phyloP scores from a whole-genome alignment of 129 eudicot genomes.

The Pittosporum tobira region DNA sequence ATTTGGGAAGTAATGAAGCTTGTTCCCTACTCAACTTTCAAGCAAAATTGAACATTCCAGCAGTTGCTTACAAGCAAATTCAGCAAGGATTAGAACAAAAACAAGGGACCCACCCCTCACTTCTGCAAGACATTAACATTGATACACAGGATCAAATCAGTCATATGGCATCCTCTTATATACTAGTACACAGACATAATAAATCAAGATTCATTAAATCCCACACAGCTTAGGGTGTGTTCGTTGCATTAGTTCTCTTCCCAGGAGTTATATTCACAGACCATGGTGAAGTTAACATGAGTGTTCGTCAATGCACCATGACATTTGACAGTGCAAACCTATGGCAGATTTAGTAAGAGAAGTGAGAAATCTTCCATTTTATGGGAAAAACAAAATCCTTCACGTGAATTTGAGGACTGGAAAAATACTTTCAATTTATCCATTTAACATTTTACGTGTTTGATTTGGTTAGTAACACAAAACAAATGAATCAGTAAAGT shows the following conservation, averaged over 20 bases:
- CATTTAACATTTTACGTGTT: background rate
- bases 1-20: constrained; percentile 3
- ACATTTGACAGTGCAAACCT: background rate
- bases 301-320: too few relatives aligned
- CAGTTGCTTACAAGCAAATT: constrained; percentile 29
- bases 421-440: background rate
- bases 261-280: too few relatives aligned
- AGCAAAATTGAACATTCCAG: constrained; percentile 14
- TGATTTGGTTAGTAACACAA: background rate
- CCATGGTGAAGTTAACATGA: too few relatives aligned
- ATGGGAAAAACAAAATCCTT: too few relatives aligned
- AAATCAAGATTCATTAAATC: too few relatives aligned
- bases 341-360: background rate
- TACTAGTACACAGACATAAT: too few relatives aligned
- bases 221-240: too few relatives aligned
- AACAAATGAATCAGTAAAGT: background rate
- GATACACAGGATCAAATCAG: too few relatives aligned
- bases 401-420: background rate
- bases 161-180: too few relatives aligned
- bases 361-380: background rate
- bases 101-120: too few relatives aligned
- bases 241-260: too few relatives aligned
- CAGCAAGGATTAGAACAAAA: constrained; percentile 9
- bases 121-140: too few relatives aligned
- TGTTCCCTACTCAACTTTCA: constrained; percentile 20